Evolutionary conservation across 306 rosid genomes (phyloP), one percentile per base, ranked within the genome.

Genomic region (barrel medic (Medicago truncatula)): DNA sequence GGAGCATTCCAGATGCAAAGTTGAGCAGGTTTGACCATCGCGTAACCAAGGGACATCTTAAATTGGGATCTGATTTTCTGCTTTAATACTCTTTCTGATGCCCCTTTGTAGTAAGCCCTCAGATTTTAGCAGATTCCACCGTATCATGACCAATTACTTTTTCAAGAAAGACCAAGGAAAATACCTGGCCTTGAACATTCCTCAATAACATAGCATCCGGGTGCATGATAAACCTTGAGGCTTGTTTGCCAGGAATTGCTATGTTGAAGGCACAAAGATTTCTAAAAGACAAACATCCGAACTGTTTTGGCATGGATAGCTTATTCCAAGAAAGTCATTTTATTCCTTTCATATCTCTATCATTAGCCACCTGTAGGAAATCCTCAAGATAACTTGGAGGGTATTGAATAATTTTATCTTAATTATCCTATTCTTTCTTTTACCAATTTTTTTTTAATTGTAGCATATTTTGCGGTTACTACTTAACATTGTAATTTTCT

Each of bases 381-480:
- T 20, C 34, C 56, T 38, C 74, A 67, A 76, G 36, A 77, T 58
- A 67, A 57, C 60, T 74, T 60, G 2, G 7, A 4, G 9, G 52
- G 43, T 21, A 38, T 59, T 47, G 57, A 28, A 62, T 65, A 40
- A 28, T 21, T 14, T 38, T 52, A 52, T 28, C 47, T 44, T 60
- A 18, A 43, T 46, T 31, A 69, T 31, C 63, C 4, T 57, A 58
- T 5, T 3, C 52, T 52, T 60, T 25, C 58, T 25, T 64, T 39
- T 72, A 62, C 40, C 23, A 40, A 4, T 28, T 25, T 14, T 40
- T n/a, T 50, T 63, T 78, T 40, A 71, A 73, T 34, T 49, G 11
- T 8, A 54, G 50, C 3, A 14, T 41, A 41, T 66, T 17, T 64
- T 52, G 38, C 7, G 7, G 38, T 34, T 14, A 49, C 38, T 17